Conservation (phyloP, 2,329 filamentous ascomycete species). For the Diplodia sapinea region DNA sequence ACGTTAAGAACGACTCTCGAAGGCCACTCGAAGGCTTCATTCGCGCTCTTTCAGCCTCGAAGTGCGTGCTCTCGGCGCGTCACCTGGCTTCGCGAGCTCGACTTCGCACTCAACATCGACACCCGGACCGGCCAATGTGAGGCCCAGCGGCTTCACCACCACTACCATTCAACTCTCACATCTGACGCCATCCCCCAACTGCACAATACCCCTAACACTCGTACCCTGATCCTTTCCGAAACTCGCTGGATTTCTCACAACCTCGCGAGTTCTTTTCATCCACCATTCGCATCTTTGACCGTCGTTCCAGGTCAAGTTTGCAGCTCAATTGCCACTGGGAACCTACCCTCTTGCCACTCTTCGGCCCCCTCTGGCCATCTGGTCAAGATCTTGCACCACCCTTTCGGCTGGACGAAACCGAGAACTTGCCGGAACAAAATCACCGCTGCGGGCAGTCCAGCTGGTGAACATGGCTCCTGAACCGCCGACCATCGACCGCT, state of each 20-base stretch:
- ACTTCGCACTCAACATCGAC: neutral
- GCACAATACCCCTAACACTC: neutral
- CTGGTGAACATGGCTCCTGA: neutral
- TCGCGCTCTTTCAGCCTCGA: neutral
- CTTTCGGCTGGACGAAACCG: no score
- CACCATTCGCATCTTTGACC: neutral
- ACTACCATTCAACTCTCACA: neutral
- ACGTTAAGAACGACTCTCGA: neutral
- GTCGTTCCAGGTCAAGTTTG: neutral
- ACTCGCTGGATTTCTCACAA: neutral
- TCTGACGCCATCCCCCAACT: neutral
- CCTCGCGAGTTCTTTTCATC: neutral
- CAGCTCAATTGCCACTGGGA: neutral
- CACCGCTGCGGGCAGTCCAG: neutral
- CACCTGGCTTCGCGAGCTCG: neutral
- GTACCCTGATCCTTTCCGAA: neutral
- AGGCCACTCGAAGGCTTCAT: neutral
- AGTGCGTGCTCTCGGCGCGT: neutral
- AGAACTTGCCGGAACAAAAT: neutral
- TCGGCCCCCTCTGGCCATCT: neutral
- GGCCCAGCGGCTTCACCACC: neutral
- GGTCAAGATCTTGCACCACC: neutral
- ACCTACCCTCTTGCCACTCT: no score
- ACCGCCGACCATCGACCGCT: neutral
- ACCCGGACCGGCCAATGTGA: neutral